Base-by-base conservation (phyloP, 2,329 filamentous ascomycete genomes). In the Alternaria sp. region DNA sequence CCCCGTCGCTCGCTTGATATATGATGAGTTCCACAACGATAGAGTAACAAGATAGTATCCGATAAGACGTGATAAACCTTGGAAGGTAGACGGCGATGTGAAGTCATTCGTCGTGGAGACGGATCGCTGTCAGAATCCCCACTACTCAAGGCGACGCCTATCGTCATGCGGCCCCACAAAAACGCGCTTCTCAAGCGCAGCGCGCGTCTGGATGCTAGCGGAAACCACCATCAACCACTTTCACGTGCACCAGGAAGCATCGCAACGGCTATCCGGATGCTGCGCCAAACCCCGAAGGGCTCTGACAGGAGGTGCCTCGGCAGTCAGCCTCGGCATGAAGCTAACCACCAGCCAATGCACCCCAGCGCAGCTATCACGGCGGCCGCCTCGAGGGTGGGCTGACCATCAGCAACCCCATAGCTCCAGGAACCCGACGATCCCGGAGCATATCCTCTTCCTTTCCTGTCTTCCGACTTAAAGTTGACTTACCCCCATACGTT, bases 151-250 rank as follows among this genome's bases (percentile, higher is more conserved):
- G 19, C 40, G 56, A 56, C 59, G 47, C 54, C 49, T 54, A 44
- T 57, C 64, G 60, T 65, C 59, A 63, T 46, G n/a, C 58, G 36
- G 45, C 56, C 19, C 55, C 59, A 54, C 63, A 62, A 36, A 40
- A 52, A 52, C 49, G 19, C 19, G 49, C 49, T 40, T 23, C 19
- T 23, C 49, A 51, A 13, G 19, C 17, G 43, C 36, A 40, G 36
- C 43, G 28, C 49, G 28, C 49, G 28, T 21, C 28, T 23, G 49
- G 28, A 51, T 32, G 19, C 47, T 51, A 51, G 47, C 30, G 26
- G 9, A 40, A 17, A 40, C 12, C 47, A 51, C 11, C 6, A 36
- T 10, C 19, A 12, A 19, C 36, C 11, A n/a, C 30, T 40, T 52
- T 52, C 49, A 52, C 49, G 17, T 40, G 49, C 49, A 36, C 49